Evolutionary conservation across 2,329 filamentous ascomycete species (phyloP).

Genomic region (Mollisia scopiformis): DNA sequence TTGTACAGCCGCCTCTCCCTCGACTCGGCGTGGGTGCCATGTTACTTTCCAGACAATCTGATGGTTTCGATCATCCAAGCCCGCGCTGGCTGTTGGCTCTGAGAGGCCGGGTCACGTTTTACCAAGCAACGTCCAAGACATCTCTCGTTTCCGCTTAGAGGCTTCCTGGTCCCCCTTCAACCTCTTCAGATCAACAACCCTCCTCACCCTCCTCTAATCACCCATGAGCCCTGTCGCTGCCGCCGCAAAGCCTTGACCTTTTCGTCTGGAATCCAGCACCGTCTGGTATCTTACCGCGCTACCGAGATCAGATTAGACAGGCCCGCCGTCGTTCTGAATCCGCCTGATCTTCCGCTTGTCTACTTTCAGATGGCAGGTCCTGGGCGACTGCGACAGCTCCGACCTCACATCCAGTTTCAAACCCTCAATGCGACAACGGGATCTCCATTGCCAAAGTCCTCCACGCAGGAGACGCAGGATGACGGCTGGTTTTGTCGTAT

Average conservation of each 20-base stretch:
- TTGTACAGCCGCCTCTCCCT: background rate
- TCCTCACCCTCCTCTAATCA: background rate
- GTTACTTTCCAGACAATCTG: slow-evolving; percentile 9
- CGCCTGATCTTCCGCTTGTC: slow-evolving; percentile 24
- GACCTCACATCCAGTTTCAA: slow-evolving; percentile 36
- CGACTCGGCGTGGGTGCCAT: background rate
- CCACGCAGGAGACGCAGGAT: no score
- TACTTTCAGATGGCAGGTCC: slow-evolving; percentile 29
- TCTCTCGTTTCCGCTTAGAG: slow-evolving; percentile 30
- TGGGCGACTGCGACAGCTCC: slow-evolving; percentile 28
- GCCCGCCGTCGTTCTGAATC: slow-evolving; percentile 13
- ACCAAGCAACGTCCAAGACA: slow-evolving; percentile 26
- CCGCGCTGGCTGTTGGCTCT: slow-evolving; percentile 8
- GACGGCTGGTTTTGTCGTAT: slow-evolving; percentile 23
- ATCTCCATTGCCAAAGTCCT: slow-evolving; percentile 34
- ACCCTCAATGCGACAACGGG: slow-evolving; percentile 33
- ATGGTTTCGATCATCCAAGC: slow-evolving; percentile 17
- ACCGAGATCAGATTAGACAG: slow-evolving; percentile 20
- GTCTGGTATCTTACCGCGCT: slow-evolving; percentile 11
- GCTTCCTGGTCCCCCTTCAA: background rate
- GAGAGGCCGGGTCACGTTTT: slow-evolving; percentile 24
- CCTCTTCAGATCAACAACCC: background rate
- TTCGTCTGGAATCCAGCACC: slow-evolving; percentile 7
- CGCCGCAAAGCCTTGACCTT: background rate
- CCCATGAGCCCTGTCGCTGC: slow-evolving; percentile 1